Conservation (phyloP, 257 asterid genomes). For the Solanum neorickii region DNA sequence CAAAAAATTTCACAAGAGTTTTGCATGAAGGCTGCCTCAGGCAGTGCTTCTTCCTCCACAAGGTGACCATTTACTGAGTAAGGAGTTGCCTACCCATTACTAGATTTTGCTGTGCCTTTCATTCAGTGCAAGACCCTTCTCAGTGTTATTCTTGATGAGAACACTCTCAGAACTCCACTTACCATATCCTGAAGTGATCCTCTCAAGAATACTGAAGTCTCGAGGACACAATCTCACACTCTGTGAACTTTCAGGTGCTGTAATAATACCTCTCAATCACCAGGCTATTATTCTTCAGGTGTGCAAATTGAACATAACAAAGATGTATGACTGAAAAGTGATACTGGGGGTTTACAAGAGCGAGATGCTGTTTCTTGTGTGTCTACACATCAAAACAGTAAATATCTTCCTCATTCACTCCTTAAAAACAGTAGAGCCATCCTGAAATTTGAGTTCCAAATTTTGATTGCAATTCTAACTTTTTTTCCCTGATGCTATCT, state of each 20-base stretch:
- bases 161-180: constrained; percentile 75
- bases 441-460: neutral
- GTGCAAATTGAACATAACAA: constrained; percentile 67
- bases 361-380: constrained; percentile 52
- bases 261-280: constrained; percentile 21
- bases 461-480: neutral
- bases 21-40: constrained; percentile 77
- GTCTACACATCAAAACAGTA: neutral
- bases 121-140: constrained; percentile 74
- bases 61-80: constrained; percentile 36
- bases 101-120: constrained; percentile 66
- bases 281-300: constrained; percentile 37
- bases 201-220: constrained; percentile 10
- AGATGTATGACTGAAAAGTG: constrained; percentile 80
- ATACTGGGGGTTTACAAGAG: constrained; percentile 61
- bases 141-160: constrained; percentile 75
- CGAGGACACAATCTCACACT: neutral
- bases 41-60: constrained; percentile 69
- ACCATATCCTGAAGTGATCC: constrained; percentile 87
- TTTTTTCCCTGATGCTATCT: neutral
- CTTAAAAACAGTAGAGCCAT: neutral
- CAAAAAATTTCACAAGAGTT: constrained; percentile 75
- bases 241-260: constrained; percentile 58
- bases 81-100: constrained; percentile 79
- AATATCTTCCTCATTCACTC: neutral